Evolutionary conservation across 768 basidiomycete genomes (phyloP).

Genomic region (Mycena albidolilacea): DNA sequence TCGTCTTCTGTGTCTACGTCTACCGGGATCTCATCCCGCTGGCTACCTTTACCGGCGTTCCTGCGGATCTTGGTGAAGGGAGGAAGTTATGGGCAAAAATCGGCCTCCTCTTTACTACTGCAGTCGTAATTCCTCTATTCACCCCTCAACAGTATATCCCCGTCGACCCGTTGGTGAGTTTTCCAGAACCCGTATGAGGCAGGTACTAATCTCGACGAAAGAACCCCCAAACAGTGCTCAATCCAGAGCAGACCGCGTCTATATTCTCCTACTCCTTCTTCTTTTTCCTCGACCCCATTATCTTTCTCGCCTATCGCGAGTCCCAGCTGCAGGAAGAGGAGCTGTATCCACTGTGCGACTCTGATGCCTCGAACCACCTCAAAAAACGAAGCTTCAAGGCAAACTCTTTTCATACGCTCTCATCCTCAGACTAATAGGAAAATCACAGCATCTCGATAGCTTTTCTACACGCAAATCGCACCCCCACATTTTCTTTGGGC

Average conservation of each 20-base stretch:
- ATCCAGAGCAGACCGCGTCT: slow-evolving; percentile 68
- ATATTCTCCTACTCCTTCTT: slow-evolving; percentile 52
- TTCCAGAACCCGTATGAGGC: neutral
- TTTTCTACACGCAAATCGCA: neutral
- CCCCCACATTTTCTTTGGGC: slow-evolving; percentile 54
- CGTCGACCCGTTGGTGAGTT: slow-evolving; percentile 60
- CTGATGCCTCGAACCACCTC: slow-evolving; percentile 54
- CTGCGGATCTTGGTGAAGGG: slow-evolving; percentile 64
- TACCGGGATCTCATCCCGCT: slow-evolving; percentile 74
- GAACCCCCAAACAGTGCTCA: slow-evolving; percentile 28
- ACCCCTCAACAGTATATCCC: slow-evolving; percentile 73
- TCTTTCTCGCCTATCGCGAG: slow-evolving; percentile 47
- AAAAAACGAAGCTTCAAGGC: slow-evolving; percentile 46
- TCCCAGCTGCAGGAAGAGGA: slow-evolving; percentile 61
- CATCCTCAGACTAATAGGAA: neutral
- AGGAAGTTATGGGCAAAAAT: slow-evolving; percentile 67
- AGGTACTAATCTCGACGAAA: neutral
- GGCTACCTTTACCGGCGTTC: slow-evolving; percentile 62
- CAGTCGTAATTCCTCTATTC: slow-evolving; percentile 65
- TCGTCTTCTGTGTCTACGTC: slow-evolving; percentile 62
- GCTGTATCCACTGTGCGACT: slow-evolving; percentile 74
- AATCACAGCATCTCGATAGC: neutral
- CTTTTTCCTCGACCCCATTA: slow-evolving; percentile 61
- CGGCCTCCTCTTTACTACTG: slow-evolving; percentile 58
- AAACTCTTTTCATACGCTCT: neutral